Base-by-base conservation (phyloP, 345 rosid genomes). In the Boechera retrofracta region DNA sequence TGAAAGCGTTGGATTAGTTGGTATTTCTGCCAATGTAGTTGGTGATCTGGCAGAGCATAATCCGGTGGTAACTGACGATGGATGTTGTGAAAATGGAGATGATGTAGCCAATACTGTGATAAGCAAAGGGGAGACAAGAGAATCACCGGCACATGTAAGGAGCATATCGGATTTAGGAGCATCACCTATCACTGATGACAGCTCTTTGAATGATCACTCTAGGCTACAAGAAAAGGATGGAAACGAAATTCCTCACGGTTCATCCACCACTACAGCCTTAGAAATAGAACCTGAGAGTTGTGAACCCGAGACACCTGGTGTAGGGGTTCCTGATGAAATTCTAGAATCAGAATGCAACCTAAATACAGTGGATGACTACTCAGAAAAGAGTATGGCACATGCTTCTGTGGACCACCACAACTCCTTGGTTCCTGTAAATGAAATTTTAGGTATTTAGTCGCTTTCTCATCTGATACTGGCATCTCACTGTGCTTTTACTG, bases 271-370 rank as follows among this genome's bases (percentile, higher is more conserved):
- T n/a, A 77, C 84, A 71, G 81, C 77, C 77, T 85, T 92, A 73
- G 98, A 89, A 86, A 91, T 83, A 67, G 92, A 88, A 82, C 49
- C 63, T 5, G 85, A 83, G 79, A 83, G 82, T 48, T 64, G 74
- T 80, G 73, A 68, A 80, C 82, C 42, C 29, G 78, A 73, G 47
- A 60, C 64, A 54, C 78, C 70, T 67, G 60, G 71, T 71, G 81
- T 85, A 33, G 86, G 73, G 68, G 80, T 60, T 64, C 87, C 70
- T 72, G 88, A 74, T 58, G 67, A 35, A 42, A 80, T 85, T 64
- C 71, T 71, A 32, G 80, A 76, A 58, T 77, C 79, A 9, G 83
- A 82, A 74, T 72, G 79, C 85, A 75, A 55, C 69, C 61, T 24
- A 24, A 71, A 83, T 79, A 88, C 79, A 77, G 35, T 72, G 66